Evolutionary conservation across 2,329 filamentous ascomycete species (phyloP), one percentile per base, ranked within the genome.

Genomic region (Cercospora sp.): DNA sequence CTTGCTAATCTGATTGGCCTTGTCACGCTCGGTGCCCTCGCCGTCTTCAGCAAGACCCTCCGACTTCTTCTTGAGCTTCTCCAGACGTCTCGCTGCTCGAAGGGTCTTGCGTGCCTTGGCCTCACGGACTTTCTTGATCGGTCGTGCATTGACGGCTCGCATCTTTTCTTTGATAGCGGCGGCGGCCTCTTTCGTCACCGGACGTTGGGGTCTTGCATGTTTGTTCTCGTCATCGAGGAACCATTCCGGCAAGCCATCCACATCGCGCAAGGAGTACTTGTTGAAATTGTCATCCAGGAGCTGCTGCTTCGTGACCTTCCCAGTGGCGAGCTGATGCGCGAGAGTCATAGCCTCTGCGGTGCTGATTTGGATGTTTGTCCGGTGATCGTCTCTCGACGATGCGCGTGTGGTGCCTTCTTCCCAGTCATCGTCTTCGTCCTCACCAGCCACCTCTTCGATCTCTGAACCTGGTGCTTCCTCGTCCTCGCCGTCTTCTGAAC

Each of bases 281-380:
- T 97, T 97, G 86, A 95, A 99, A 48, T 89, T 90, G 69, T 98
- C 94, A 76, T 99, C 96, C 57, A 94, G 83, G 5, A 97, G 83
- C 73, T 97, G 92, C 65, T 90, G 81, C 57, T 87, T 90, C 0
- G 90, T 91, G 79, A 90, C 94, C 77, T 94, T 87, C 55, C 94
- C 94, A 0, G 91, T 93, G 3, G 94, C 95, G 67, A 99, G 89
- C 77, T 93, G 88, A 72, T 98, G 95, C 0, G 95, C 96, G 16
- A 99, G 86, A 0, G 94, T 96, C 95, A 99, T 99, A 71, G 96
- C 95, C 83, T 99, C 95, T 5, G 93, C 95, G n/a, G 95, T 99
- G 77, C 98, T 96, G 76, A 99, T 98, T 79, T 98, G 93, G 80
- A 99, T 96, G 77, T 97, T 94, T 86, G 80, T 78, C 64, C 85